These are phyloP conservation scores for Lupinus albus DNA, from an alignment of 306 rosid species.

Conservation along the genomic window DNA sequence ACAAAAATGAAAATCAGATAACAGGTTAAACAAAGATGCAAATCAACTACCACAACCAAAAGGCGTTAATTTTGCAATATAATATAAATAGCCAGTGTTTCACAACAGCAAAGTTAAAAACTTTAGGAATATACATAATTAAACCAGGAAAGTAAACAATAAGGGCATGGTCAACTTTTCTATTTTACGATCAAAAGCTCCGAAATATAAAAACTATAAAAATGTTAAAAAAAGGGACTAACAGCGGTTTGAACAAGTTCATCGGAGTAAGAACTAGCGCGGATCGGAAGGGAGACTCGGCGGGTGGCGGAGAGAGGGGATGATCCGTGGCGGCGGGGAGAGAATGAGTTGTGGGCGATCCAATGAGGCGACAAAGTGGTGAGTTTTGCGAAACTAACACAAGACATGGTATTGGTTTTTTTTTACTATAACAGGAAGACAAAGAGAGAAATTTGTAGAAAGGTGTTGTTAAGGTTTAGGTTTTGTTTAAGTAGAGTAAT, in stretches of 20 bases:
- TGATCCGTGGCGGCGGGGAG: constrained; percentile 55
- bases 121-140: neutral
- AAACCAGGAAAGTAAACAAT: neutral
- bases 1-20: neutral
- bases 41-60: constrained; percentile 30
- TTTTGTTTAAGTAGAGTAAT: neutral
- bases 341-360: constrained; percentile 70
- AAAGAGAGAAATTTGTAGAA: neutral
- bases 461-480: neutral
- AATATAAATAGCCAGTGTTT: neutral
- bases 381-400: constrained; percentile 63
- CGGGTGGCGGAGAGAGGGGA: constrained; percentile 52
- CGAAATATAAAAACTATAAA: too few species aligned
- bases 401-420: constrained; percentile 58
- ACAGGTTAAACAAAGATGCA: constrained; percentile 1
- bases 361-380: constrained; percentile 68
- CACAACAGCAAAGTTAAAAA: constrained; percentile 6
- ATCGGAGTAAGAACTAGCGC: constrained; percentile 77
- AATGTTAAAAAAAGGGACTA: constrained; percentile 38
- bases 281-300: constrained; percentile 75
- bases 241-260: constrained; percentile 93
- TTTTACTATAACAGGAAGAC: neutral
- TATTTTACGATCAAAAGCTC: neutral
- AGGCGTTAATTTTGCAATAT: neutral
- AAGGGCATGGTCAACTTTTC: neutral